Evolutionary conservation across 306 rosid genomes (phyloP).

Genomic region (Medicago arabica): DNA sequence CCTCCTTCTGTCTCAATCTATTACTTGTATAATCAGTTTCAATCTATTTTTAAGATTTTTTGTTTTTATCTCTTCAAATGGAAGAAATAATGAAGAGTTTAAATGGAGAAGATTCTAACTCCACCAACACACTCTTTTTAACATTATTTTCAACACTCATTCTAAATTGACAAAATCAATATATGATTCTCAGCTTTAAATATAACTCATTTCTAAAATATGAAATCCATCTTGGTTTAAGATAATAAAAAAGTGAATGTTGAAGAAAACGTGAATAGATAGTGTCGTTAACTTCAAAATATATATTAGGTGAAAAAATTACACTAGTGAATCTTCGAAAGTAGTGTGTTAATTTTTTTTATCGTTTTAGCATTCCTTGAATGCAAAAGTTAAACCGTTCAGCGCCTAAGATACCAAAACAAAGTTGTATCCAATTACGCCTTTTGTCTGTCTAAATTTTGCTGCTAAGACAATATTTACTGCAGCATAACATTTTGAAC

Average conservation of each 20-base stretch:
- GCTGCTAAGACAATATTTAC: background rate
- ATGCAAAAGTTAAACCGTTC: background rate
- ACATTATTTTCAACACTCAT: too few relatives aligned
- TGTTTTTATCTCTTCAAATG: too few relatives aligned
- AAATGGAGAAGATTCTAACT: too few relatives aligned
- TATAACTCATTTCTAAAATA: too few relatives aligned
- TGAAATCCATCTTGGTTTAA: too few relatives aligned
- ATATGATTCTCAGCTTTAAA: too few relatives aligned
- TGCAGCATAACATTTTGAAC: background rate
- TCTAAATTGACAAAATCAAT: too few relatives aligned
- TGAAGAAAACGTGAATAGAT: too few relatives aligned
- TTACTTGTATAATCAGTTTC: background rate
- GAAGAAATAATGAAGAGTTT: too few relatives aligned
- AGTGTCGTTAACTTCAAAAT: too few relatives aligned
- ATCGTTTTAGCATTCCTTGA: background rate
- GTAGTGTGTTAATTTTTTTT: background rate
- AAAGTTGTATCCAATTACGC: background rate
- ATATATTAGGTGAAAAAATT: background rate
- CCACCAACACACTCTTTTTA: too few relatives aligned
- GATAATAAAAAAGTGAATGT: too few relatives aligned
- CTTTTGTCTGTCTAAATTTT: background rate
- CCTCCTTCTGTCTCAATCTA: background rate
- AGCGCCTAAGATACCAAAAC: background rate
- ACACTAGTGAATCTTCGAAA: background rate
- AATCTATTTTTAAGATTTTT: background rate